A percentile compares a stretch with the other conserved stretches of the same genome.
Conservation (phyloP, 2,329 filamentous ascomycete genomes). For the Arthrinium phaeospermum region DNA sequence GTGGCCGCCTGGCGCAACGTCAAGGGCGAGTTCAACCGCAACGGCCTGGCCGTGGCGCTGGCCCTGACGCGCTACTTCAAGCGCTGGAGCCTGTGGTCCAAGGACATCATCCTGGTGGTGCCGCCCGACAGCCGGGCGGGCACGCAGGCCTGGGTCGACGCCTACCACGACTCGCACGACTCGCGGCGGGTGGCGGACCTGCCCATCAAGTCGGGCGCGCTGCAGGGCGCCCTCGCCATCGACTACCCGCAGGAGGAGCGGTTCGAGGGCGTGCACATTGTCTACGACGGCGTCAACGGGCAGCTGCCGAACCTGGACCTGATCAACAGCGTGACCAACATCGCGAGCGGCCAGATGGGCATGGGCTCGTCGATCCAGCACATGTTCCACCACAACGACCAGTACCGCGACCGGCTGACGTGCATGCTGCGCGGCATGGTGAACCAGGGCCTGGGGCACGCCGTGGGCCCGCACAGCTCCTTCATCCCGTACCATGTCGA, state of each 20-base stretch:
- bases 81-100: conserved; percentile 97
- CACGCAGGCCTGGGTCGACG: conserved; percentile 95
- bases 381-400: conserved; percentile 79
- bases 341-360: conserved; percentile 91
- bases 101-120: conserved; percentile 93
- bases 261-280: conserved; percentile 87
- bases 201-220: conserved; percentile 87
- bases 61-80: conserved; percentile 95
- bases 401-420: conserved; percentile 79
- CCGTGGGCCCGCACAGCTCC: conserved; percentile 88
- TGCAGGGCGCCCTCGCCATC: conserved; percentile 92
- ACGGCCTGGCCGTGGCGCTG: conserved; percentile 84
- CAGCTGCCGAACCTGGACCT: conserved; percentile 95
- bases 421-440: conserved; percentile 94
- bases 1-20: conserved; percentile 89
- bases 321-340: conserved; percentile 89
- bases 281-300: conserved; percentile 95
- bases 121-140: conserved; percentile 88
- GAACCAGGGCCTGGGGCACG: conserved; percentile 86
- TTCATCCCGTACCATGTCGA: conserved; percentile 99
- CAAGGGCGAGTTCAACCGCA: conserved; percentile 78
- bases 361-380: conserved; percentile 84
- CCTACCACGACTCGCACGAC: conserved; percentile 90
- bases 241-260: conserved; percentile 86
- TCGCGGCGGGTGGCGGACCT: conserved; percentile 73